Base-by-base conservation (phyloP, 139 green algal genomes). In the Chlorella sorokiniana region DNA sequence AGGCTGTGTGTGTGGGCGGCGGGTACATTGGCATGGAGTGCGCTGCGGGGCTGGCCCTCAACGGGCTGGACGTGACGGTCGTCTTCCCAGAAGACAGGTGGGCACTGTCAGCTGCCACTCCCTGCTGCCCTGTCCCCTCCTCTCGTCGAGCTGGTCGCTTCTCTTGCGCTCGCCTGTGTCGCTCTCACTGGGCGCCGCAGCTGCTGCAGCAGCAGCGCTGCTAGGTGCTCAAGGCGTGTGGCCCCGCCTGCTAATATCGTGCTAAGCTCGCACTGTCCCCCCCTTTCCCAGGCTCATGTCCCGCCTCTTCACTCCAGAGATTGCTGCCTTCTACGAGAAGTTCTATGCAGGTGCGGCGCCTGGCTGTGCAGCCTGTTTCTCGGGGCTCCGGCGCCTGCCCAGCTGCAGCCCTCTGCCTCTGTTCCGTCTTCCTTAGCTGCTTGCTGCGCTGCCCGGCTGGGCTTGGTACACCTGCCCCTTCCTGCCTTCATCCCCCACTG, bases 1-100 rank as follows among this genome's bases (percentile, higher is more conserved):
- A 93, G 88, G 93, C 82, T 6, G 85, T 96, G 1, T 86, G 94
- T 16, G 87, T 98, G 45, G 95, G 95, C 35, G 95, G 95, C 64
- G 95, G 95, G 33, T 99, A 99, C 91, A 99, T 99, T 81, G 96
- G 96, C 68, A 89, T 95, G 88, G 91, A 95, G 85, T 84, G 87
- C 27, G 91, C 91, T 7, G 91, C 93, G 44, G 89, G 68, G 0
- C 85, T 99, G 51, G 84, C 74, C 4, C 68, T 86, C 33, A 91
- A 96, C 73, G 94, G 94, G 14, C 74, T 98, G 73, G 64, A 95
- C 0, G 89, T 94, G 1, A 96, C 94, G 0, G 90, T 98, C 69
- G 76, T 79, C 16, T 79, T 79, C 54, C 73, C 73, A 3, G 73
- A 79, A 61, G 73, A 79, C 73, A 35, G 73, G 59, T 75, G 33